Percentiles rank a stretch among this genome's conserved stretches.
Evolutionary conservation across 2,329 filamentous ascomycete species (phyloP).

Genomic region (Raffaelea arxii): DNA sequence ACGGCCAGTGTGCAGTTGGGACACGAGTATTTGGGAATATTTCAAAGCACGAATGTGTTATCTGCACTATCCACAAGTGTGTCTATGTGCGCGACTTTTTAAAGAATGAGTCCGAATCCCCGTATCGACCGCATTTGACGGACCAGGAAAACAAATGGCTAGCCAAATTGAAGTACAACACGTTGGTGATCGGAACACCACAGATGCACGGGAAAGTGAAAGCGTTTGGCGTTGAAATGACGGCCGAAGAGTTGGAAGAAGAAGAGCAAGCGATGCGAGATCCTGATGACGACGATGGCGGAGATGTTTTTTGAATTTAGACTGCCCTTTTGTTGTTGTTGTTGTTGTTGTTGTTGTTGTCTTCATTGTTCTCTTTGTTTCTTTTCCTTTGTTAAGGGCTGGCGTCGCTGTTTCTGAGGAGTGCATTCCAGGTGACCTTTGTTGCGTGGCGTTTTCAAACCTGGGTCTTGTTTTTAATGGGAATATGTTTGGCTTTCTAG

Average conservation of each 20-base stretch:
- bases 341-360: neutral
- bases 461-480: no score
- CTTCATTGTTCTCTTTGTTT: neutral
- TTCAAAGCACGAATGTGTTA: slow-evolving; percentile 12
- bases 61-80: slow-evolving; percentile 15
- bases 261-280: neutral
- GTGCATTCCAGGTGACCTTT: no score
- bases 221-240: neutral
- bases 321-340: neutral
- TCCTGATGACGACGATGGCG: neutral
- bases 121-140: neutral
- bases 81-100: slow-evolving; percentile 9
- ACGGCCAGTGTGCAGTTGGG: slow-evolving; percentile 2
- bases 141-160: slow-evolving; percentile 7
- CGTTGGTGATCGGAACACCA: slow-evolving; percentile 5
- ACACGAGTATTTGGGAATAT: neutral
- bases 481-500: no score
- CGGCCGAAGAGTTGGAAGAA: neutral
- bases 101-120: neutral
- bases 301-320: neutral
- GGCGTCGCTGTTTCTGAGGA: neutral
- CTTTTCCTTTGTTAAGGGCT: neutral
- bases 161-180: slow-evolving; percentile 4
- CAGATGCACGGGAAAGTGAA: neutral
- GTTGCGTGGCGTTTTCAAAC: no score